Conservation (phyloP, 495 filamentous ascomycete genomes). For the Schizothecium vesticola region DNA sequence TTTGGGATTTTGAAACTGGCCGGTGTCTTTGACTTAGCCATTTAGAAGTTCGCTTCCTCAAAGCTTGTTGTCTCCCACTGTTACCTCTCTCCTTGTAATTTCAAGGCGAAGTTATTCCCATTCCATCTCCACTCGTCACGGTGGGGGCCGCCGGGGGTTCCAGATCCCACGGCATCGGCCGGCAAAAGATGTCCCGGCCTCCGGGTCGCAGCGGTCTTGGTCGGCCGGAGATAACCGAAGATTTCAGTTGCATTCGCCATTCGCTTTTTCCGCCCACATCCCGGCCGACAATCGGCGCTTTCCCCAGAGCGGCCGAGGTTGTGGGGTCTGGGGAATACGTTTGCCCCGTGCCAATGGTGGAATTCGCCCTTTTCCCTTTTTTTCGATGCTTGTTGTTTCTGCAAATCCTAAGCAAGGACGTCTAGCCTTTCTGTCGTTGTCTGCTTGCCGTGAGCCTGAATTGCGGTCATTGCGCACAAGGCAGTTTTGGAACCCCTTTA, state of each 20-base stretch:
- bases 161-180: background rate
- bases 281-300: background rate
- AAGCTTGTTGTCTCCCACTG: background rate
- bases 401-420: background rate
- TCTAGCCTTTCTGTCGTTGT: background rate
- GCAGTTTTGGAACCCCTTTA: background rate
- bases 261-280: background rate
- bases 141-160: background rate
- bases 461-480: background rate
- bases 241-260: background rate
- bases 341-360: constrained; percentile 3
- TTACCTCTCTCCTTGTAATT: background rate
- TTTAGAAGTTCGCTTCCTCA: background rate
- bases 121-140: background rate
- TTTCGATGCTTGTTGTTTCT: background rate
- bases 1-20: background rate
- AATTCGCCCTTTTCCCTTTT: background rate
- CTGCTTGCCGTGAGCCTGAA: background rate
- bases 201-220: background rate
- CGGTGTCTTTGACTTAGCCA: background rate
- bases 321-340: constrained; percentile 17
- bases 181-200: background rate
- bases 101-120: background rate
- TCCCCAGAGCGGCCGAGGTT: background rate
- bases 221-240: background rate